Evolutionary conservation across 768 basidiomycete genomes (phyloP), one percentile per base, ranked within the genome.

Genomic region (Rubroboletus pulcherrimus): DNA sequence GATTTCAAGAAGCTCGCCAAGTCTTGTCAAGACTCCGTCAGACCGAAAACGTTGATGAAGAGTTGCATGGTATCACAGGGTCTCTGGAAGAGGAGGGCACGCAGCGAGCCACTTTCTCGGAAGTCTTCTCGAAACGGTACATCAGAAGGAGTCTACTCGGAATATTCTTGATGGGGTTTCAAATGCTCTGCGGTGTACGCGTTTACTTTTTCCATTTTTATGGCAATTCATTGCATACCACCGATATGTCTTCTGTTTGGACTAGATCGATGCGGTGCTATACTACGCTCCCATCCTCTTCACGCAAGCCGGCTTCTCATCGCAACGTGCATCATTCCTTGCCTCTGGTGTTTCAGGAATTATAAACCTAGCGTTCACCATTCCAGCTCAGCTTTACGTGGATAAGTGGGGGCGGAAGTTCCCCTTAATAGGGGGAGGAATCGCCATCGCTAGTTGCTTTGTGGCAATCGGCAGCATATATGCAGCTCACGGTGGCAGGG

Each of bases 271-370:
- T 60, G 65, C 55, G 1, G 66, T 70, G 21, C 47, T 59, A 14
- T 64, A 77, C 62, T 78, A 77, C 52, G 79, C 78, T 0, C 80
- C 80, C 0, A 70, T 77, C 9, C 68, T 81, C 12, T 82, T 82
- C 58, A 63, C 73, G 4, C 80, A 81, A 58, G 78, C 78, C 1
- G 78, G 81, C n/a, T 73, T 81, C n/a, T 73, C 74, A 12, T 72
- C 72, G 4, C 66, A 67, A n/a, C 72, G 74, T n/a, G 74, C 79
- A 3, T 73, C 77, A 3, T 81, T 82, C 66, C 70, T 81, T 34
- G 79, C 78, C 0, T 79, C 79, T 1, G 81, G 79, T 5, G 70
- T 81, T 12, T 76, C 77, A 1, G 81, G 79, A 31, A 68, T 82
- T 39, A 59, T 79, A 35, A 76, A 75, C 55, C 56, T 81, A 19